These are phyloP conservation scores for Wickerhamomyces bisporus DNA, from an alignment of 805 yeast genomes.

Conservation along the genomic window DNA sequence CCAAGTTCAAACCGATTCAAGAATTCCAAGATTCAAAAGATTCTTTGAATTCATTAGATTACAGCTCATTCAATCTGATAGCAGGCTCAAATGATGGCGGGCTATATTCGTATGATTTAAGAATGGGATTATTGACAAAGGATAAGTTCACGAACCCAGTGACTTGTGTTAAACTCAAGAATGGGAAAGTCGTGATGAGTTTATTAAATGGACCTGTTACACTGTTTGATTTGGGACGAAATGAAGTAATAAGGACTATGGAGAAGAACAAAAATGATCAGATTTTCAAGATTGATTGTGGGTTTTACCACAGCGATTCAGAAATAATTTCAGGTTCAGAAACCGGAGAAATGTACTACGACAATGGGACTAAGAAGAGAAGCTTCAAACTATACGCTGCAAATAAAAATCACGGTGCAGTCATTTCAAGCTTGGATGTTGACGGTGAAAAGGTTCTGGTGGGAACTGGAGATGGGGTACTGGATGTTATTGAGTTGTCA, in stretches of 20 bases:
- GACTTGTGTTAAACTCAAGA: slow-evolving; percentile 3
- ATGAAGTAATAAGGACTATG: background rate
- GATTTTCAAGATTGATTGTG: slow-evolving; percentile 10
- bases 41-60: slow-evolving; percentile 16
- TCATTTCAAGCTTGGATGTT: background rate
- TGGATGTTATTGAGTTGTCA: background rate
- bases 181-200: slow-evolving; percentile 4
- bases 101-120: slow-evolving; percentile 18
- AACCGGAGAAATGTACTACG: slow-evolving; percentile 3
- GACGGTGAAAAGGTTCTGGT: background rate
- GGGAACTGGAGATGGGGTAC: background rate
- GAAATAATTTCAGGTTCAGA: slow-evolving; percentile 8
- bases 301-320: background rate
- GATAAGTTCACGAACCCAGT: slow-evolving; percentile 9
- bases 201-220: background rate
- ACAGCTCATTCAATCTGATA: slow-evolving; percentile 1
- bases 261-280: background rate
- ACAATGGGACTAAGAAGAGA: background rate
- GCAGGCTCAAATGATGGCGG: slow-evolving; percentile 22
- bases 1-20: slow-evolving; percentile 29
- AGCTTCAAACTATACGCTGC: background rate
- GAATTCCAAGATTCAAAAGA: slow-evolving; percentile 27
- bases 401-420: background rate
- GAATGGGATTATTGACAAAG: slow-evolving; percentile 10
- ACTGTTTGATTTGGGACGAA: slow-evolving; percentile 4